Evolutionary conservation across 2,329 filamentous ascomycete species (phyloP), one percentile per base, ranked within the genome.

Genomic region (Apiospora malaysiana): DNA sequence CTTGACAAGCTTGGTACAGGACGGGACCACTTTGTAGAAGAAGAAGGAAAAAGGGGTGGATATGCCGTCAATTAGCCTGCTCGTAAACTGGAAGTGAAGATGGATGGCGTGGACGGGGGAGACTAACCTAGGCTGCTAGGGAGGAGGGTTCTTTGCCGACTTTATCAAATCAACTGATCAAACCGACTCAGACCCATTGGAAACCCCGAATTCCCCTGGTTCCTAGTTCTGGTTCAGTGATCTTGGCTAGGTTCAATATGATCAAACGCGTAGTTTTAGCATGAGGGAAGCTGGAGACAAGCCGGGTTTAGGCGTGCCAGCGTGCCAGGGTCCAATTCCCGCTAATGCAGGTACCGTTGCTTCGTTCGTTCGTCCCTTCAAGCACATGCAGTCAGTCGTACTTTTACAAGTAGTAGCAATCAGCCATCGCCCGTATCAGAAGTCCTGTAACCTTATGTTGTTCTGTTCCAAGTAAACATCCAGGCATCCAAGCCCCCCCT

Each of bases 361-460:
- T 63, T 63, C 56, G 56, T 63, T 63, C 56, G 32, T 63, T 63
- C 56, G 56, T 63, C 56, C 56, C 56, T 63, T 63, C 9, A 21
- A n/a, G n/a, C n/a, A n/a, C n/a, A n/a, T n/a, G n/a, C n/a, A n/a
- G n/a, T n/a, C n/a, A n/a, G n/a, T n/a, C n/a, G n/a, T n/a, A n/a
- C n/a, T n/a, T n/a, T n/a, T n/a, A n/a, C n/a, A n/a, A n/a, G n/a
- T n/a, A n/a, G n/a, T n/a, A n/a, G n/a, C n/a, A n/a, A n/a, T n/a
- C n/a, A n/a, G n/a, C n/a, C n/a, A n/a, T n/a, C n/a, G n/a, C n/a
- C n/a, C n/a, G n/a, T n/a, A n/a, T n/a, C n/a, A n/a, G n/a, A n/a
- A n/a, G n/a, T n/a, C n/a, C n/a, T n/a, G n/a, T n/a, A n/a, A n/a
- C n/a, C n/a, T n/a, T n/a, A n/a, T n/a, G n/a, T n/a, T n/a, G n/a